Evolutionary conservation across 768 basidiomycete genomes (phyloP), one percentile per base, ranked within the genome.

Genomic region (Lactarius tabidus): DNA sequence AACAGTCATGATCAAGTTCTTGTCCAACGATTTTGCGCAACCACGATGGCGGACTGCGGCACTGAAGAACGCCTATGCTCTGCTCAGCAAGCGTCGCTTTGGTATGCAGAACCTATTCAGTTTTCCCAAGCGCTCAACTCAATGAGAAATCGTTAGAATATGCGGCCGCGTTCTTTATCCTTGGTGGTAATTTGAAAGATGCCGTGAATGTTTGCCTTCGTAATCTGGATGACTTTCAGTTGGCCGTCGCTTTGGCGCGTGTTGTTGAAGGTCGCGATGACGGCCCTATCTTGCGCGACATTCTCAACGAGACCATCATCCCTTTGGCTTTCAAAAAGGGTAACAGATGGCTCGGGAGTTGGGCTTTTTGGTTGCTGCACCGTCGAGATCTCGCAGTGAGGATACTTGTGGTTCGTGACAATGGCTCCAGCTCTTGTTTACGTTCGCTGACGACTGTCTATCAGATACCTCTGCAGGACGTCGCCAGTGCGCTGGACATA

Each of bases 111-210:
- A 23, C 53, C 18, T n/a, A 31, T 35, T 28, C 20, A n/a, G 35
- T 35, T 52, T 8, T 23, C 23, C n/a, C 26, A 51, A 15, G n/a
- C 6, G 31, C 53, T 38, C 39, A 12, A 41, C 63, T 64, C 18
- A 69, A 29, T 28, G 20, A 31, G 43, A 59, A 48, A 23, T 62
- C 9, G 23, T 15, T 72, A 98, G 97, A 94, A 73, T 98, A 98
- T 72, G 95, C 97, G n/a, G 95, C 95, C 0, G 95, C 95, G 1
- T 99, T 99, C 78, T 99, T 99, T 79, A 80, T 99, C 48, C 84
- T 99, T 0, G 96, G 93, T 9, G 89, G 87, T 28, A 86, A 88
- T 51, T 77, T 96, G 39, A 91, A 90, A 75, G 97, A 98, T 69
- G 95, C 96, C 2, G 90, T 95, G 36, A 90, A 85, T 69, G 90